Conservation (phyloP, 2,329 filamentous ascomycete genomes). For the Colletotrichum sp. region DNA sequence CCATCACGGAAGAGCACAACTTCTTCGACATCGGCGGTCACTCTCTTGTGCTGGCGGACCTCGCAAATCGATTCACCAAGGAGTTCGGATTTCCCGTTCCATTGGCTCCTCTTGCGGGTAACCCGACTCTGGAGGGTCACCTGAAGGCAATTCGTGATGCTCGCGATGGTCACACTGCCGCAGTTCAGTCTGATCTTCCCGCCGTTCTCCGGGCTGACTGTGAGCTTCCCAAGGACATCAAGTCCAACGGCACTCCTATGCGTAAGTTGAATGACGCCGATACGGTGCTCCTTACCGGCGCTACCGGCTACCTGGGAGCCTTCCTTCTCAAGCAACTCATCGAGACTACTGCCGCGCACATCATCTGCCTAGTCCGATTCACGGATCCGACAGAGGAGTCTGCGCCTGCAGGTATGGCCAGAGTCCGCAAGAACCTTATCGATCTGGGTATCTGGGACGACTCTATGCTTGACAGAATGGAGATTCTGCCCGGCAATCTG, state of each 20-base stretch:
- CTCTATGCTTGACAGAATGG: slow-evolving; percentile 77
- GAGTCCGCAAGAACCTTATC: slow-evolving; percentile 77
- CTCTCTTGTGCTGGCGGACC: slow-evolving; percentile 77
- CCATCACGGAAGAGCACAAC: slow-evolving; percentile 73
- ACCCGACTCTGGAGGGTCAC: slow-evolving; percentile 75
- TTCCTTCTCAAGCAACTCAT: slow-evolving; percentile 75
- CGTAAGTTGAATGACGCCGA: slow-evolving; percentile 68
- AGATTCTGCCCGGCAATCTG: slow-evolving; percentile 77
- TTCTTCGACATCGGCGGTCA: slow-evolving; percentile 86
- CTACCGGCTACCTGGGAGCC: slow-evolving; percentile 77
- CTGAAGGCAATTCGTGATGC: slow-evolving; percentile 73
- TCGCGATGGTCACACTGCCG: slow-evolving; percentile 74
- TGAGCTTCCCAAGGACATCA: slow-evolving; percentile 72
- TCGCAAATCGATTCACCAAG: slow-evolving; percentile 72
- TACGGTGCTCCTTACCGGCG: slow-evolving; percentile 75
- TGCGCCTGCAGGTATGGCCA: slow-evolving; percentile 70
- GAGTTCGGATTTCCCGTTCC: slow-evolving; percentile 77
- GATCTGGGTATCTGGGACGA: slow-evolving; percentile 81
- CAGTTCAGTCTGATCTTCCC: slow-evolving; percentile 77
- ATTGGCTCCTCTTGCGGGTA: slow-evolving; percentile 72
- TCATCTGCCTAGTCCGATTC: slow-evolving; percentile 78
- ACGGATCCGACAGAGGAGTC: slow-evolving; percentile 70
- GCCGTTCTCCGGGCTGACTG: slow-evolving; percentile 72
- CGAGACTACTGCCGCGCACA: slow-evolving; percentile 70
- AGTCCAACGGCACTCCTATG: slow-evolving; percentile 57